Conservation (phyloP, 192 early-diverging fungal species). For the Coemansia sp. region DNA sequence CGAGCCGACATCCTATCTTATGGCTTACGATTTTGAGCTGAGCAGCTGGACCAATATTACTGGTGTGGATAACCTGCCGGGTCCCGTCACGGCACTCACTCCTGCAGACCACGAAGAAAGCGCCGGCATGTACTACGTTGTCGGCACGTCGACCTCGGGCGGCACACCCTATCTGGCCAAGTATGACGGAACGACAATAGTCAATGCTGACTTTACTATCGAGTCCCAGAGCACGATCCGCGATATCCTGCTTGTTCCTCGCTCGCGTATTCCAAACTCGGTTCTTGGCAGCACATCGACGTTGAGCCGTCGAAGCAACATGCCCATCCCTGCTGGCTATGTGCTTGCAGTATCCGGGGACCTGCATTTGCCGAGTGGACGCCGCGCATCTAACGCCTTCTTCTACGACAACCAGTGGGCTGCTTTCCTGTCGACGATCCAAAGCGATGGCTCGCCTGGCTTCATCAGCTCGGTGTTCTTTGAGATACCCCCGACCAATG, state of each 20-base stretch:
- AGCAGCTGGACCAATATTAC: constrained; percentile 48
- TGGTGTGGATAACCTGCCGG: constrained; percentile 45
- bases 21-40: constrained; percentile 50
- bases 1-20: constrained; percentile 35
- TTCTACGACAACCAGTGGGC: constrained; percentile 45
- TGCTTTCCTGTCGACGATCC: constrained; percentile 47
- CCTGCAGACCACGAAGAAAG: constrained; percentile 22
- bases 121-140: constrained; percentile 26
- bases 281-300: constrained; percentile 20
- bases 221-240: constrained; percentile 25
- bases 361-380: constrained; percentile 21
- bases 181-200: constrained; percentile 51
- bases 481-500: constrained; percentile 45
- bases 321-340: constrained; percentile 25
- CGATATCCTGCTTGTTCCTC: constrained; percentile 26
- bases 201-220: constrained; percentile 22
- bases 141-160: constrained; percentile 13
- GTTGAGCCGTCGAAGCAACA: constrained; percentile 21
- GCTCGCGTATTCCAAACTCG: constrained; percentile 34
- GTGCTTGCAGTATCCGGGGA: constrained; percentile 44
- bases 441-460: constrained; percentile 32
- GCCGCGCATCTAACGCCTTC: constrained; percentile 40
- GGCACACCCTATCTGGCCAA: constrained; percentile 52
- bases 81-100: constrained; percentile 51
- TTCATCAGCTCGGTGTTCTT: constrained; percentile 42